Base-by-base conservation (phyloP, 345 rosid genomes). In the Combretum micranthum region DNA sequence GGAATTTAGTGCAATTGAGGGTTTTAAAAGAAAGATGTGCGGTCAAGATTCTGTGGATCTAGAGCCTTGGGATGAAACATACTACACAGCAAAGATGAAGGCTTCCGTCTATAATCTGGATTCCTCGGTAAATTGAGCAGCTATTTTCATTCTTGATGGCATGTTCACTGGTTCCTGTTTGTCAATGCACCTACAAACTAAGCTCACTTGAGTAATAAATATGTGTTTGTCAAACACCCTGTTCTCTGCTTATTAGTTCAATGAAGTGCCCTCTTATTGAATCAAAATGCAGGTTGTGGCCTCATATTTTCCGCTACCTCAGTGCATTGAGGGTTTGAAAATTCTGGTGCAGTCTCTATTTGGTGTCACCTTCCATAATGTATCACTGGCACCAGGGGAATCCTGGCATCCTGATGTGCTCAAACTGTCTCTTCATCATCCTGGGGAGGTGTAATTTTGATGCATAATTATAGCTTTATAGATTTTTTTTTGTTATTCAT, bases 1-100 rank as follows among this genome's bases (percentile, higher is more conserved):
- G 98, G 98, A 88, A 75, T 81, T 78, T 75, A 64, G 72, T 61
- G 66, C 69, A 56, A 83, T 89, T 64, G 69, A 75, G 74, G 70
- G 77, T 32, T 83, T 84, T 52, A 92, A 89, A 80, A 71, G 82
- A 71, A 71, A 77, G 64, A 69, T 71, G 45, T 73, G 82, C 70
- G 83, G 89, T 62, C 67, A 77, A 44, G 56, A 56, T 59, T 58
- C 55, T 58, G 67, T 65, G 63, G 94, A 81, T 67, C 63, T 92
- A 60, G 90, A 92, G 72, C 97, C 97, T 53, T 92, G 97, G 99
- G 99, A 92, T 75, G 97, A 92, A 72, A 68, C 94, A 21, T 82
- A 86, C 72, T 89, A 86, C 68, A 78, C 96, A 46, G 79, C 84
- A 50, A 68, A 75, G 74, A 86, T 92, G 94, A 92, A 82, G 69